Evolutionary conservation across 371 early-diverging fungal species (phyloP), one percentile per base, ranked within the genome.

Genomic region (Rhizopus arrhizus): DNA sequence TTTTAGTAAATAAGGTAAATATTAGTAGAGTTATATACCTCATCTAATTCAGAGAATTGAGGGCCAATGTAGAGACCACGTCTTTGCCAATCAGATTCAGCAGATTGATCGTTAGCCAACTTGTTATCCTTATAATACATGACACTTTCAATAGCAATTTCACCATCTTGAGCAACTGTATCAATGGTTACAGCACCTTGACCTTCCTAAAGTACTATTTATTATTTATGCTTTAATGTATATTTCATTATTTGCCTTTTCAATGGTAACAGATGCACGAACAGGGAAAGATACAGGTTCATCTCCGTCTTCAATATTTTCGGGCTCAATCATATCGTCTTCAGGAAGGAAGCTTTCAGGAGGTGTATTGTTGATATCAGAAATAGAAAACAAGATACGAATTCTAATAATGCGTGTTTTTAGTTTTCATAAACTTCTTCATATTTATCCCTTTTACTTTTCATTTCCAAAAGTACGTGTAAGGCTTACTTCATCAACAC

Each of bases 61-160:
- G 98, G 98, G 22, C 98, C 98, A 58, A 89, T 85, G 84, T 95
- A 97, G 38, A 84, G 73, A 54, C 93, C 91, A 61, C 91, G 86
- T 61, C 96, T 89, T 72, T 87, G 83, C 94, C 94, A 96, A 81
- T 97, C 96, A 58, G 88, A 90, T 74, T 95, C 95, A 45, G 91
- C 88, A 55, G 90, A 83, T 53, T 82, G 80, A 54, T 89, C 86
- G 22, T 59, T 65, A 29, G 92, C 93, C 10, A 91, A 65, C 49
- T 86, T 81, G 36, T 76, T 66, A 62, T 91, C 88, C 60, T 84
- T 80, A 74, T 84, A 80, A 77, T 84, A 91, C 67, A 89, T 80
- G 58, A 93, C 88, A 63, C 82, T 85, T 62, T 95, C 93, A 62
- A 97, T 84, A 64, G 91, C 84, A 72, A 95, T 91, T 52, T 89